Conservation (phyloP, 1,139 yeast species). For the Magnusiomyces sp. region DNA sequence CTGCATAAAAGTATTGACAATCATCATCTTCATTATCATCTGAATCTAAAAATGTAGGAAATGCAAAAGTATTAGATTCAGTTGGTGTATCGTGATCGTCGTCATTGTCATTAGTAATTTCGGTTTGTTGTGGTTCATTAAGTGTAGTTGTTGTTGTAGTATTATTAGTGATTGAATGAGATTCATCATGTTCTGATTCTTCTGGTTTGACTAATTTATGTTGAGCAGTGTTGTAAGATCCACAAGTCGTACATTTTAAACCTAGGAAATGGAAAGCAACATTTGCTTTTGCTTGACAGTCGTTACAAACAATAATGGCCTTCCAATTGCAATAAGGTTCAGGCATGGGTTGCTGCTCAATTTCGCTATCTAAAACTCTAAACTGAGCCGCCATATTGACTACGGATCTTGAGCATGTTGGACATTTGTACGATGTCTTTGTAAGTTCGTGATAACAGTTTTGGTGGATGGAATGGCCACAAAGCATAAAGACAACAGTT, state of each 20-base stretch:
- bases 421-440: slow-evolving; percentile 79
- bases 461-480: slow-evolving; percentile 93
- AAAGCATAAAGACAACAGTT: slow-evolving; percentile 84
- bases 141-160: background rate
- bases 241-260: slow-evolving; percentile 75
- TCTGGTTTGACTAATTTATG: slow-evolving; percentile 43
- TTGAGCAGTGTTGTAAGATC: slow-evolving; percentile 79
- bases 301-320: slow-evolving; percentile 75
- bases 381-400: slow-evolving; percentile 84
- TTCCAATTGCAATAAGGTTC: slow-evolving; percentile 71
- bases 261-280: slow-evolving; percentile 80
- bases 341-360: slow-evolving; percentile 67
- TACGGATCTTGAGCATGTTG: slow-evolving; percentile 77
- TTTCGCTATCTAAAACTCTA: slow-evolving; percentile 76
- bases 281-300: slow-evolving; percentile 76
- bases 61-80: background rate
- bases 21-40: background rate
- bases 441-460: slow-evolving; percentile 72
- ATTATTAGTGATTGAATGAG: background rate
- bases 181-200: slow-evolving; percentile 34
- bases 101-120: background rate
- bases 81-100: background rate
- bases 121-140: background rate
- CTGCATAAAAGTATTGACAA: too few species aligned
- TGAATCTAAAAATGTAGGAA: background rate